Conservation (phyloP, 257 asterid genomes). For the Ilex aquifolium region DNA sequence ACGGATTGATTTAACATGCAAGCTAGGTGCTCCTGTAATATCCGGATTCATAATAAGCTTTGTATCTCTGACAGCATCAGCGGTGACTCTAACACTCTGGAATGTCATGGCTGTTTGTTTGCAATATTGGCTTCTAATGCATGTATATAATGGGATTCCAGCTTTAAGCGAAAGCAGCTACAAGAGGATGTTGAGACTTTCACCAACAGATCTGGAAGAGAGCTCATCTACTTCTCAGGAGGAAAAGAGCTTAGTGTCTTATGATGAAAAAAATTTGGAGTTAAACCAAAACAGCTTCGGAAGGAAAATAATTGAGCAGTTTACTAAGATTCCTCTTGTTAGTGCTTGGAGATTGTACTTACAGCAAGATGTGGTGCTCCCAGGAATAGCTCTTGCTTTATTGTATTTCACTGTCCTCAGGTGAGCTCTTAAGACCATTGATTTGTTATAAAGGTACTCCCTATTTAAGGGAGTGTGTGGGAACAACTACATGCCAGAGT, state of each 20-base stretch:
- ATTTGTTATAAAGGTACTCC: too few species aligned
- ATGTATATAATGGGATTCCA: conserved; percentile 73
- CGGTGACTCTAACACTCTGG: conserved; percentile 63
- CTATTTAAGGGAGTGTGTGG: too few species aligned
- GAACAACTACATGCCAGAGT: too few species aligned
- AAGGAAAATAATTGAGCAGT: conserved; percentile 16
- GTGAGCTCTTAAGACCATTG: conserved; percentile 20
- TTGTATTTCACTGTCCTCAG: conserved; percentile 77
- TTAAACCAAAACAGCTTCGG: conserved; percentile 20
- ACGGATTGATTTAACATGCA: conserved; percentile 75
- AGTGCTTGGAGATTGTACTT: conserved; percentile 73
- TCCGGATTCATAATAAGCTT: conserved; percentile 83
- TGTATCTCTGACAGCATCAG: conserved; percentile 69
- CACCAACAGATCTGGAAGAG: conserved; percentile 16
- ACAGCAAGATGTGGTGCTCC: conserved; percentile 63
- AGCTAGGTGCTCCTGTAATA: conserved; percentile 69
- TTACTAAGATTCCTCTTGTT: conserved; percentile 41
- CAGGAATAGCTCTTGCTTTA: conserved; percentile 78
- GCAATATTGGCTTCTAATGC: conserved; percentile 69
- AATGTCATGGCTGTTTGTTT: conserved; percentile 60
- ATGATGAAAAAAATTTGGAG: conserved; percentile 15
- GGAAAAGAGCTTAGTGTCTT: conserved; percentile 10
- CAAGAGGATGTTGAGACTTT: conserved; percentile 30
- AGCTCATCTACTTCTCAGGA: conserved; percentile 24
- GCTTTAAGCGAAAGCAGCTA: conserved; percentile 40